Evolutionary conservation across 2,329 filamentous ascomycete genomes (phyloP).

Genomic region (Aspergillus luchuensis): DNA sequence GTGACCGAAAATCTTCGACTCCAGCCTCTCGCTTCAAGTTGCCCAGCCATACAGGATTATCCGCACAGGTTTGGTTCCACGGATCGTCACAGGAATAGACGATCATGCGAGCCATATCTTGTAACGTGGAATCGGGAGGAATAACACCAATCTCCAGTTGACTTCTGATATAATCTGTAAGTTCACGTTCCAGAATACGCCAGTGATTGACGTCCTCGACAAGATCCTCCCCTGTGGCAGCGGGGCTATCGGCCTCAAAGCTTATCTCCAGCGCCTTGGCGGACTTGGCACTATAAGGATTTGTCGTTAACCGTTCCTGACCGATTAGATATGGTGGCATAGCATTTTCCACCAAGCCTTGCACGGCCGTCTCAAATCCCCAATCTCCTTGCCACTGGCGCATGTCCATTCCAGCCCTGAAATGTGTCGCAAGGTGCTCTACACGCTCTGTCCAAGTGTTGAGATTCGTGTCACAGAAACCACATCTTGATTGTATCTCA

Average conservation of each 20-base stretch:
- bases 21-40: neutral
- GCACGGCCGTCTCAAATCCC: slow-evolving; percentile 41
- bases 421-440: slow-evolving; percentile 41
- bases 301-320: slow-evolving; percentile 24
- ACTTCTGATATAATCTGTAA: slow-evolving; percentile 8
- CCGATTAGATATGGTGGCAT: slow-evolving; percentile 40
- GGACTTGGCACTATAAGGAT: slow-evolving; percentile 3
- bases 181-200: slow-evolving; percentile 2
- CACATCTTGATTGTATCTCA: slow-evolving; percentile 48
- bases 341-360: slow-evolving; percentile 36
- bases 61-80: slow-evolving; percentile 14
- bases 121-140: slow-evolving; percentile 8
- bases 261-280: neutral
- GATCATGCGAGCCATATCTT: slow-evolving; percentile 10
- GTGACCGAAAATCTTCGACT: neutral
- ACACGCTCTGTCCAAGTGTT: slow-evolving; percentile 18
- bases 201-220: slow-evolving; percentile 9
- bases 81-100: slow-evolving; percentile 10
- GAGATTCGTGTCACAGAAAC: slow-evolving; percentile 16
- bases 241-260: neutral
- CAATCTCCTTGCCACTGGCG: slow-evolving; percentile 38
- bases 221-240: neutral
- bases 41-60: slow-evolving; percentile 7
- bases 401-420: slow-evolving; percentile 39
- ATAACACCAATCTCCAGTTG: neutral